A percentile compares a stretch with the other conserved stretches of the same genome.
Evolutionary conservation across 176 grass and related monocot species (phyloP).

Genomic region (Canna indica): DNA sequence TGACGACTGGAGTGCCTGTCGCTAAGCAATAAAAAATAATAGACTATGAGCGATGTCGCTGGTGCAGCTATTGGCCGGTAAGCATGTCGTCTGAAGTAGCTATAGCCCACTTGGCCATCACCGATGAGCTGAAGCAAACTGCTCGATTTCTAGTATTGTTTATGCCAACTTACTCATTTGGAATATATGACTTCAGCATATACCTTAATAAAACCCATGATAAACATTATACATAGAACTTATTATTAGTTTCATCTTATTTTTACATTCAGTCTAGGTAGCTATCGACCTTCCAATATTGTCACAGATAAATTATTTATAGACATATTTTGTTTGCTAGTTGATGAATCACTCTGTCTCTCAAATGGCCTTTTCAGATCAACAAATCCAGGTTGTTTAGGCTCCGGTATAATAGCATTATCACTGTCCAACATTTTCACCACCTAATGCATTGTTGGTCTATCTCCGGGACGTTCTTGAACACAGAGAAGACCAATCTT

Average conservation of each 20-base stretch:
- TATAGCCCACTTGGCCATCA: too few species aligned
- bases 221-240: not conserved
- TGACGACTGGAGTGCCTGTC: too few species aligned
- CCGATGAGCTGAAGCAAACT: too few species aligned
- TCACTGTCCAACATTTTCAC: not conserved
- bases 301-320: not conserved
- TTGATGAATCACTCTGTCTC: not conserved
- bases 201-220: too few species aligned
- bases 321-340: not conserved
- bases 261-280: not conserved
- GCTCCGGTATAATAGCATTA: not conserved
- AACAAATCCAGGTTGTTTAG: not conserved
- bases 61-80: too few species aligned
- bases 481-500: not conserved
- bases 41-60: too few species aligned
- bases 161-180: too few species aligned
- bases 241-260: not conserved
- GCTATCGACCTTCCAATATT: not conserved
- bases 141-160: too few species aligned
- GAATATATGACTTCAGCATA: too few species aligned
- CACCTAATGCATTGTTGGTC: not conserved
- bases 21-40: too few species aligned
- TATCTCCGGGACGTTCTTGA: not conserved
- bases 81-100: too few species aligned
- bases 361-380: not conserved